Evolutionary conservation across 805 yeast genomes (phyloP).

Genomic region (Ogataea methanolica): DNA sequence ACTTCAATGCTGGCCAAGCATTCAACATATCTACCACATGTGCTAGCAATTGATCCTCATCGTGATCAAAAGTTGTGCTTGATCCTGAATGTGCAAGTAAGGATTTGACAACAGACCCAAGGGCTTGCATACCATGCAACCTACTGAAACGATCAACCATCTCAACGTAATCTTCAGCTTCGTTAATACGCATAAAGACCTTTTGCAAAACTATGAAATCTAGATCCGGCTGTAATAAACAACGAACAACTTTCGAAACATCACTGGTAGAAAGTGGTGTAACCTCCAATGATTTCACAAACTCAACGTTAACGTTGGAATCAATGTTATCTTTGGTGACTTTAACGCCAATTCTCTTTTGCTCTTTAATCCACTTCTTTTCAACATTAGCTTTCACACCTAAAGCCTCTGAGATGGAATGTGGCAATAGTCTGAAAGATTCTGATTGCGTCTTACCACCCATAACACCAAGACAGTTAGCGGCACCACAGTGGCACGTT

Average conservation of each 20-base stretch:
- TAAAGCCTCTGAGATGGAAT: slow-evolving; percentile 76
- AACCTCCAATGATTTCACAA: slow-evolving; percentile 55
- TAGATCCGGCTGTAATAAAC: slow-evolving; percentile 65
- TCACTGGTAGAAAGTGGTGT: slow-evolving; percentile 49
- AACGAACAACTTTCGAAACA: slow-evolving; percentile 76
- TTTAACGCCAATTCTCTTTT: slow-evolving; percentile 42
- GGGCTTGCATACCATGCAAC: slow-evolving; percentile 82
- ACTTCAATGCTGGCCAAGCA: slow-evolving; percentile 65
- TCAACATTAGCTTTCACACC: slow-evolving; percentile 69
- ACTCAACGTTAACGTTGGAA: slow-evolving; percentile 57
- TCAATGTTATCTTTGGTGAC: slow-evolving; percentile 50
- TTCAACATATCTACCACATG: slow-evolving; percentile 54
- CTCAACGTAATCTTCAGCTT: slow-evolving; percentile 26
- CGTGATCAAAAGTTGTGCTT: slow-evolving; percentile 10
- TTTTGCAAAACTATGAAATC: slow-evolving; percentile 60
- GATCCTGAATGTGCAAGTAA: slow-evolving; percentile 10
- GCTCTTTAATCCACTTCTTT: slow-evolving; percentile 63
- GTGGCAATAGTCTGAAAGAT: slow-evolving; percentile 79
- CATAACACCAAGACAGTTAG: slow-evolving; percentile 86
- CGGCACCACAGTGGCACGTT: slow-evolving; percentile 90
- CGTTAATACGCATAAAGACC: slow-evolving; percentile 61
- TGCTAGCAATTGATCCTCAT: slow-evolving; percentile 37
- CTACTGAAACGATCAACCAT: slow-evolving; percentile 60
- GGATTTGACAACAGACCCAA: slow-evolving; percentile 54
- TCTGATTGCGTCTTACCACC: slow-evolving; percentile 98